Evolutionary conservation across 139 green algal species (phyloP), one percentile per base, ranked within the genome.

Genomic region (Closterium sp.): DNA sequence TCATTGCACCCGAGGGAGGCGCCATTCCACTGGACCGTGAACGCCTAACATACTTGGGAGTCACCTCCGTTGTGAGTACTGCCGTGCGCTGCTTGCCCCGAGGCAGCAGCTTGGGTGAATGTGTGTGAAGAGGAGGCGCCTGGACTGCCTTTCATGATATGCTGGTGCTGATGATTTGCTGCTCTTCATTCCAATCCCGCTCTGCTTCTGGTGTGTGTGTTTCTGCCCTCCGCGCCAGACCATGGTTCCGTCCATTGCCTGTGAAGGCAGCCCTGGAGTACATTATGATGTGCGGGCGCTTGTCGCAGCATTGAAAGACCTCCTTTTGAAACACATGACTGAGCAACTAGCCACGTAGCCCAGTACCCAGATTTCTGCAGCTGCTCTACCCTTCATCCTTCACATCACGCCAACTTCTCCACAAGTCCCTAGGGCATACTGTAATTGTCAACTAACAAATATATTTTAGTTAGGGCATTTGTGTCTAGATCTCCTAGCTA

Each of bases 1-100:
- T 93, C 4, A 31, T 93, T 19, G 91, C 88, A 33, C 91, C 91
- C 12, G 64, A 87, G n/a, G 91, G 91, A 35, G 83, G 91, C 21
- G 33, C 87, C 33, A 66, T 93, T 83, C 33, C 89, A 6, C 38
- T 93, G 9, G 91, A 93, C 88, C 34, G n/a, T 25, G 33, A 90
- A 81, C 36, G 38, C 25, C 87, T 93, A 28, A 23, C 36, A 30
- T 33, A 88, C 30, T 34, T 93, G 19, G 88, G 91, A 25, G 76
- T 93, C 32, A 76, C 89, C 30, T 33, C 19, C 12, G 38, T 91
- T 16, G 91, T 93, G n/a, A 92, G 90, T 85, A 16, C 16, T 76
- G 55, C 55, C 55, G 25, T 19, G 5, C 25, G 25, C 55, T 19
- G 16, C 23, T 3, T 76, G 55, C 55, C 25, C 5, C 55, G 25